Percentiles rank a stretch among this genome's conserved stretches.
Conservation (phyloP, 2,329 filamentous ascomycete species). For the Pyrenochaeta sp. region DNA sequence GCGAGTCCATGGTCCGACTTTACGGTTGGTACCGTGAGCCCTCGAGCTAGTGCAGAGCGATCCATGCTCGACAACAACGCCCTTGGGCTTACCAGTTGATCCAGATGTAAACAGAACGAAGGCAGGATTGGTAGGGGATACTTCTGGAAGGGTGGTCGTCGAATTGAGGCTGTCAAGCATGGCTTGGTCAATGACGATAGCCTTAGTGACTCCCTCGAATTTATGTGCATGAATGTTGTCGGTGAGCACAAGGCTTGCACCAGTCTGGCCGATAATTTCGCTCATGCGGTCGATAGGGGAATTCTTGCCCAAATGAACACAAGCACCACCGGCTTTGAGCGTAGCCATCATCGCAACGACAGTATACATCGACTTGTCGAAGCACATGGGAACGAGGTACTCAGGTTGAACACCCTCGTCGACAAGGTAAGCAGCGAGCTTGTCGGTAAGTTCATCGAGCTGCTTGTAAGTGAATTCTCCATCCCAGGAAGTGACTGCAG, state of each 20-base stretch:
- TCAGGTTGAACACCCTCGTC: constrained; percentile 4
- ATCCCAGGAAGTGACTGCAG: constrained; percentile 14
- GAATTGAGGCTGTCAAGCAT: neutral
- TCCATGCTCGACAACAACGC: constrained; percentile 59
- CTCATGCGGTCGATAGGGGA: constrained; percentile 4
- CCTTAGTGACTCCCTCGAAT: too few relatives aligned
- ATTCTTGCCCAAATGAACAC: constrained; percentile 31
- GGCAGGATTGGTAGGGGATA: constrained; percentile 49
- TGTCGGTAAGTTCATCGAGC: constrained; percentile 5
- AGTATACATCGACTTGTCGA: constrained; percentile 35
- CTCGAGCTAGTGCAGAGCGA: constrained; percentile 4
- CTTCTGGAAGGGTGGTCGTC: neutral
- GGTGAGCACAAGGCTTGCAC: too few relatives aligned
- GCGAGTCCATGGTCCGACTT: neutral
- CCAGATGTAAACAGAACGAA: constrained; percentile 64
- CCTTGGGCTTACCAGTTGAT: constrained; percentile 56
- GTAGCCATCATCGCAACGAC: constrained; percentile 20
- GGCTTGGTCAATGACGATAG: neutral
- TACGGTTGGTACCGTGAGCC: constrained; percentile 2
- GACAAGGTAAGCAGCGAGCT: constrained; percentile 8
- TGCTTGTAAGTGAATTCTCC: constrained; percentile 15
- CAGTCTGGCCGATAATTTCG: constrained; percentile 1
- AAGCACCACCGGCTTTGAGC: constrained; percentile 52
- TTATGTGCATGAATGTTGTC: too few relatives aligned
- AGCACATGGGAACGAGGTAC: constrained; percentile 18